A percentile compares a stretch with the other conserved stretches of the same genome.
These are phyloP conservation scores for Lasiosphaeria miniovina DNA, from an alignment of 495 filamentous ascomycete species.

Conservation along the genomic window DNA sequence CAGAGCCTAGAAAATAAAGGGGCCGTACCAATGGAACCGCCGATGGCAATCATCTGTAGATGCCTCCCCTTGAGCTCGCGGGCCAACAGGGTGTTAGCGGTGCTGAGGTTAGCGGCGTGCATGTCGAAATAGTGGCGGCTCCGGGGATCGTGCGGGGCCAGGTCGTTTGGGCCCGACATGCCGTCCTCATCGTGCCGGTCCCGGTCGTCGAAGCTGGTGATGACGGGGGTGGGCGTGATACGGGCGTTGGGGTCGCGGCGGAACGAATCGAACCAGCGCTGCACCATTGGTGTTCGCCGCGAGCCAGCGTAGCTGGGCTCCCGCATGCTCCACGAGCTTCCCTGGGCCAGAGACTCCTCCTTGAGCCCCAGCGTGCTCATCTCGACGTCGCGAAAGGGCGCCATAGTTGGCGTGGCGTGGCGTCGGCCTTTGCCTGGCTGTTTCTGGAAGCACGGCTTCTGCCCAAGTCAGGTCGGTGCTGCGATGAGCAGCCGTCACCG, in stretches of 20 bases:
- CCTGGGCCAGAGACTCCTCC: conserved; percentile 34
- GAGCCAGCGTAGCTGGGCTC: conserved; percentile 28
- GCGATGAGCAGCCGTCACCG: not conserved
- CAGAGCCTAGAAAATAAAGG: not conserved
- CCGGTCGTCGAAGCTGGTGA: conserved; percentile 26
- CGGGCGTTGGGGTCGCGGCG: conserved; percentile 69
- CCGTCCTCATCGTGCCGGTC: not conserved
- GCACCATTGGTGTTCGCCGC: conserved; percentile 19
- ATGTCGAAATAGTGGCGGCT: conserved; percentile 66
- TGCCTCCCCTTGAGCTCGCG: conserved; percentile 79
- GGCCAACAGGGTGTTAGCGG: conserved; percentile 72
- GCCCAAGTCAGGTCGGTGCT: too few species aligned
- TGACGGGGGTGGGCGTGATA: conserved; percentile 57
- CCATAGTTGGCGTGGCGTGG: conserved; percentile 1
- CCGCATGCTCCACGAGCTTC: conserved; percentile 39
- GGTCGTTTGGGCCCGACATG: not conserved
- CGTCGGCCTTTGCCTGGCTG: not conserved
- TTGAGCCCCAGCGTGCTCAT: conserved; percentile 22
- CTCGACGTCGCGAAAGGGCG: conserved; percentile 17
- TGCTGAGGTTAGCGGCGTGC: conserved; percentile 68
- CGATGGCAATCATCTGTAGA: conserved; percentile 96
- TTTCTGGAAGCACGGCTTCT: not conserved
- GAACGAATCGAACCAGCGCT: conserved; percentile 72
- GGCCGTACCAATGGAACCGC: conserved; percentile 80
- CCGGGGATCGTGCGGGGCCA: conserved; percentile 10